These are phyloP conservation scores for Gracilariopsis chorda DNA, from an alignment of 23 red algal genomes.

Conservation along the genomic window DNA sequence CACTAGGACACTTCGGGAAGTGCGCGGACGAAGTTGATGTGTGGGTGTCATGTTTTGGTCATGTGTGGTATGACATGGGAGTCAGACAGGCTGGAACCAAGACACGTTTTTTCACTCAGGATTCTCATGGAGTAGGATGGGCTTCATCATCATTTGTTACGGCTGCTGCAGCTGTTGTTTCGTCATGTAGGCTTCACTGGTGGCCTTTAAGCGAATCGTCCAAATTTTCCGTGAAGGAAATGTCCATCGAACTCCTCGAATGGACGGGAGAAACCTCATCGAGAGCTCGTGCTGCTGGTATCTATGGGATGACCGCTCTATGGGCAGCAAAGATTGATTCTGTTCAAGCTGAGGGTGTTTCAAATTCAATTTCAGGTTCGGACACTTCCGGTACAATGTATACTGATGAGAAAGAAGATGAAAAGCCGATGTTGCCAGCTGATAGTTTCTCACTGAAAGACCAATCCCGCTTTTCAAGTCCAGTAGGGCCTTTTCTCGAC, in stretches of 20 bases:
- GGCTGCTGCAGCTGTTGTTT: conserved; percentile 46
- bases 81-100: background rate
- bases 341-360: conserved; percentile 15
- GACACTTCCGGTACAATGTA: background rate
- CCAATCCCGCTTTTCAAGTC: conserved; percentile 15
- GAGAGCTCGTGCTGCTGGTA: conserved; percentile 32
- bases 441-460: conserved; percentile 57
- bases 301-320: conserved; percentile 40
- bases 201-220: conserved; percentile 54
- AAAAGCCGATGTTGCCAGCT: conserved; percentile 25
- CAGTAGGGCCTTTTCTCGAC: conserved; percentile 54
- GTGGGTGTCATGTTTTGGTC: conserved; percentile 44
- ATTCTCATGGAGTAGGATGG: conserved; percentile 40
- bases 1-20: conserved; percentile 34
- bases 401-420: conserved; percentile 7
- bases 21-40: conserved; percentile 31
- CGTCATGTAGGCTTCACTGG: conserved; percentile 50
- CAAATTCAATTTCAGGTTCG: background rate
- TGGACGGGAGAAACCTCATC: conserved; percentile 36
- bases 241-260: conserved; percentile 50
- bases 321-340: conserved; percentile 61
- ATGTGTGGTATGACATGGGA: conserved; percentile 57
- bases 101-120: conserved; percentile 31
- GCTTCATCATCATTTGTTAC: conserved; percentile 7
- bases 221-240: conserved; percentile 39